phyloP scores from a whole-genome alignment of 352 stramenopile species.

The Peronospora belbahrii region DNA sequence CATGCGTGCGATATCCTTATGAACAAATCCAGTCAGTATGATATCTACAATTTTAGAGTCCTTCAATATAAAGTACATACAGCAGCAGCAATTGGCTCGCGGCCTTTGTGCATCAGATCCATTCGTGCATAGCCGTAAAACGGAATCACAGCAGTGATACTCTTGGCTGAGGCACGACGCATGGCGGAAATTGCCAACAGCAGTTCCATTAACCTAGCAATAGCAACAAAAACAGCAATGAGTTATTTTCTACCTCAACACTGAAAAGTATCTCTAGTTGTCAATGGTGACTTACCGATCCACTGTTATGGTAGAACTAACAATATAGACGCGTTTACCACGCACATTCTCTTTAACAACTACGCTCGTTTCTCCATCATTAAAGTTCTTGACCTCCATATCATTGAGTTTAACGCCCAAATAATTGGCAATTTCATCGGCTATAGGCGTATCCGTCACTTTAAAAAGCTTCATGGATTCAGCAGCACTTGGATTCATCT shows the following conservation, averaged over 20 bases:
- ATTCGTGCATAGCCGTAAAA: slow-evolving; percentile 85
- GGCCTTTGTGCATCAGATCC: slow-evolving; percentile 79
- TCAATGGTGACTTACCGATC: slow-evolving; percentile 41
- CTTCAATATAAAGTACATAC: slow-evolving; percentile 13
- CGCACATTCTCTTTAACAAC: slow-evolving; percentile 70
- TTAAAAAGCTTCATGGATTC: slow-evolving; percentile 88
- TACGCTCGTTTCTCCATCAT: slow-evolving; percentile 78
- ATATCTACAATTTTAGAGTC: neutral
- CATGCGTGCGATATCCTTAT: slow-evolving; percentile 77
- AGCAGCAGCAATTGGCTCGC: slow-evolving; percentile 72
- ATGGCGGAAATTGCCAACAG: slow-evolving; percentile 79
- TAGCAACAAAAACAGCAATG: neutral
- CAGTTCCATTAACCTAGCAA: slow-evolving; percentile 72
- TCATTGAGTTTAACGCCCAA: slow-evolving; percentile 72
- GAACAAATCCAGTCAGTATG: neutral
- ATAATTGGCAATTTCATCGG: slow-evolving; percentile 77
- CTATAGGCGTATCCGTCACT: slow-evolving; percentile 79
- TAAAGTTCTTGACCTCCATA: slow-evolving; percentile 78
- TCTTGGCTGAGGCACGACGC: slow-evolving; percentile 77
- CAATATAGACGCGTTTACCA: slow-evolving; percentile 80
- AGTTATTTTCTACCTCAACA: neutral
- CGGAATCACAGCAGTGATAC: slow-evolving; percentile 81
- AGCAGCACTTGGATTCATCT: slow-evolving; percentile 71
- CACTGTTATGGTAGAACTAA: slow-evolving; percentile 80
- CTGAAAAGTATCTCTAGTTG: neutral